These are phyloP conservation scores for Nyssa sinensis DNA, from an alignment of 148 eudicot genomes.

Conservation along the genomic window DNA sequence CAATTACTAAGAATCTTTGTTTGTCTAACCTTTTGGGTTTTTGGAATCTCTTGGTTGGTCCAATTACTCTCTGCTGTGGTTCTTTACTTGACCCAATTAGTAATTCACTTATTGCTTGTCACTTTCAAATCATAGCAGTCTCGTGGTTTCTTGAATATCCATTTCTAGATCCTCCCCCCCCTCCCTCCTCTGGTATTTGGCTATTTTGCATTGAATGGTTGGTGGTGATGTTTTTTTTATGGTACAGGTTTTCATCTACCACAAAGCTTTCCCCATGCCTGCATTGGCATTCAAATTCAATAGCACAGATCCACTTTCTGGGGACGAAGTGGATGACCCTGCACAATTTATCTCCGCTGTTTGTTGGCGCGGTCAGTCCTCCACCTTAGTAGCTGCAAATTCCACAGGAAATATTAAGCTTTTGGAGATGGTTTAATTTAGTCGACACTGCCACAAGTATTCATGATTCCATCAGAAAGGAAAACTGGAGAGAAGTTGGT, in stretches of 20 bases:
- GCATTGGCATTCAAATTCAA: conserved; percentile 68
- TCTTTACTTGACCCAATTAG: too few relatives aligned
- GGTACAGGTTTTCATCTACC: conserved; percentile 77
- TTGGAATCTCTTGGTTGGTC: too few relatives aligned
- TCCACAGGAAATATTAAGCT: conserved; percentile 85
- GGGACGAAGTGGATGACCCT: conserved; percentile 64
- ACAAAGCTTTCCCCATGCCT: conserved; percentile 95
- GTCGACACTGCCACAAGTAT: neutral
- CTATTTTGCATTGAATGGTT: too few relatives aligned
- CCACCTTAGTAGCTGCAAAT: conserved; percentile 89
- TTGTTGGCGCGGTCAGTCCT: conserved; percentile 88
- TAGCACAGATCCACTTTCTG: conserved; percentile 57
- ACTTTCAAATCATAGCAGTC: too few relatives aligned
- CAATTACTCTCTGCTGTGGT: too few relatives aligned
- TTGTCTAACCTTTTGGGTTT: too few relatives aligned
- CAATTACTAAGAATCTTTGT: too few relatives aligned
- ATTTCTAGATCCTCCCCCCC: too few relatives aligned
- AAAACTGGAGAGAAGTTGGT: too few relatives aligned
- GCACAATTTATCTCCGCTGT: conserved; percentile 87
- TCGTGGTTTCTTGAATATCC: too few relatives aligned
- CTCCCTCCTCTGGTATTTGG: too few relatives aligned
- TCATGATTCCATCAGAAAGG: neutral
- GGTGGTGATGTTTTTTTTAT: neutral
- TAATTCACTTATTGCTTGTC: too few relatives aligned
- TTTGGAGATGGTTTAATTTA: conserved; percentile 70